Conservation (phyloP, 768 basidiomycete genomes). For the Mycena haematopus region DNA sequence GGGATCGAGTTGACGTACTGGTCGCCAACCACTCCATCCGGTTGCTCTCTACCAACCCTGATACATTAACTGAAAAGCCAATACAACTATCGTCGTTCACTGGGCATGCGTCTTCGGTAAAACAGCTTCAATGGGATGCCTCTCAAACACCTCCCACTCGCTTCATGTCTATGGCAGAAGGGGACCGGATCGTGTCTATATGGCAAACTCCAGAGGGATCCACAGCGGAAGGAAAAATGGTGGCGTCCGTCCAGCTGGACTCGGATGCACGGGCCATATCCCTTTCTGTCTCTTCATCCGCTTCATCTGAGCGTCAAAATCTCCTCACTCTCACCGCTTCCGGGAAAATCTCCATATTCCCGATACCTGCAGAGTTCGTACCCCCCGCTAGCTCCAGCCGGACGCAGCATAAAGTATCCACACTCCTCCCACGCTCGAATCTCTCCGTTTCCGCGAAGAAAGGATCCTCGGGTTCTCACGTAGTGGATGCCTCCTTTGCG, state of each 20-base stretch:
- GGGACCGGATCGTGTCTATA: constrained; percentile 65
- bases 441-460: constrained; percentile 49
- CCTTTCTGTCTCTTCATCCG: constrained; percentile 38
- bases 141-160: constrained; percentile 47
- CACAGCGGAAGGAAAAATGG: constrained; percentile 54
- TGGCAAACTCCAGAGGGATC: constrained; percentile 59
- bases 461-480: constrained; percentile 39
- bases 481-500: constrained; percentile 57
- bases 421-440: constrained; percentile 59
- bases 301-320: constrained; percentile 41
- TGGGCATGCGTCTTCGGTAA: constrained; percentile 68
- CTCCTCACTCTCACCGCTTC: constrained; percentile 65
- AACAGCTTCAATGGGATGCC: constrained; percentile 57
- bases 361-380: constrained; percentile 54
- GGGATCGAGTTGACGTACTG: constrained; percentile 53
- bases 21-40: constrained; percentile 67
- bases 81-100: constrained; percentile 59
- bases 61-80: constrained; percentile 48
- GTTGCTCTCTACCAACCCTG: constrained; percentile 49
- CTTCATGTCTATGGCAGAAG: constrained; percentile 67
- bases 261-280: constrained; percentile 61
- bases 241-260: constrained; percentile 68
- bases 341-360: constrained; percentile 63
- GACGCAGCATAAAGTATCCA: constrained; percentile 51
- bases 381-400: constrained; percentile 46